A percentile compares a stretch with the other conserved stretches of the same genome.
phyloP scores from a whole-genome alignment of 768 basidiomycete genomes.

The Naganishia onofrii region DNA sequence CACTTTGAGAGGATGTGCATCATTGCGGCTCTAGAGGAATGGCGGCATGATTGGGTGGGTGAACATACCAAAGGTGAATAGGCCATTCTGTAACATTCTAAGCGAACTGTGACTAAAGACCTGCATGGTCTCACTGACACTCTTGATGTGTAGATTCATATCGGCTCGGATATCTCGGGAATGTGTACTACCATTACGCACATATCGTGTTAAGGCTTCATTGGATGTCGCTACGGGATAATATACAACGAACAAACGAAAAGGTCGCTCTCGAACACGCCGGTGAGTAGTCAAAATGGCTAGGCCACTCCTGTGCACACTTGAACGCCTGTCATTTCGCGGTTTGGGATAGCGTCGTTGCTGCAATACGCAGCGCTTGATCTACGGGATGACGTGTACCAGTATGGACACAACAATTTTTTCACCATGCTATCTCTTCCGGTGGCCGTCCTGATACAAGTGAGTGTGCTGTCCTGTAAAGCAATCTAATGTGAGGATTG shows the following conservation, averaged over 20 bases:
- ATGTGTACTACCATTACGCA: slow-evolving; percentile 29
- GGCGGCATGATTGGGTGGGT: slow-evolving; percentile 13
- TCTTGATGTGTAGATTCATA: slow-evolving; percentile 1
- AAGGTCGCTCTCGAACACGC: slow-evolving; percentile 23
- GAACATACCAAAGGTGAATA: slow-evolving; percentile 6
- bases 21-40: slow-evolving; percentile 16
- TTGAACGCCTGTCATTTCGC: background rate
- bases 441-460: slow-evolving; percentile 20
- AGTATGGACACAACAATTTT: slow-evolving; percentile 26
- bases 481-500: background rate
- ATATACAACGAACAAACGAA: slow-evolving; percentile 17
- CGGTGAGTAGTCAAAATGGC: background rate
- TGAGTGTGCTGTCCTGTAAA: background rate
- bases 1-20: slow-evolving; percentile 10
- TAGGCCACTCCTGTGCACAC: background rate
- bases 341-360: background rate
- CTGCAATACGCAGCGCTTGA: slow-evolving; percentile 15
- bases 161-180: slow-evolving; percentile 23
- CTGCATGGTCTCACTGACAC: too few relatives aligned
- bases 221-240: slow-evolving; percentile 13
- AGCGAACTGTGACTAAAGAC: background rate
- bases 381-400: slow-evolving; percentile 16
- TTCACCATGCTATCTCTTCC: slow-evolving; percentile 28
- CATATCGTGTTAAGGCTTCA: slow-evolving; percentile 17
- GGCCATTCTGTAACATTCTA: background rate